A percentile compares a stretch with the other conserved stretches of the same genome.
Evolutionary conservation across 2,329 filamentous ascomycete species (phyloP).

Genomic region (Coleophoma crateriformis): DNA sequence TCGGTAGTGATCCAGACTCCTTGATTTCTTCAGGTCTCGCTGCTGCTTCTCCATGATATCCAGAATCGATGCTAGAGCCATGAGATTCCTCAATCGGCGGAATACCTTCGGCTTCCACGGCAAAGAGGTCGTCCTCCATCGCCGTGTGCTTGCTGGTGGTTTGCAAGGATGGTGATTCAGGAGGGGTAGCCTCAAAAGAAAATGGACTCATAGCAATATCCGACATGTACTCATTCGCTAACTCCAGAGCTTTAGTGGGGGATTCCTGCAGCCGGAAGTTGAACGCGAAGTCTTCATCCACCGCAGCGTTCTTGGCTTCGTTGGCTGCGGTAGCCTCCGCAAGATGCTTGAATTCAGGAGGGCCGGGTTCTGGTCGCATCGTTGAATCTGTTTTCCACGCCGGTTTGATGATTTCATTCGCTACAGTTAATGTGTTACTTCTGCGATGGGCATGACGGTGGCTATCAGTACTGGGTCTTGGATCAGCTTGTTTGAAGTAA

Average conservation of each 20-base stretch:
- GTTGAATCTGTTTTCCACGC: constrained; percentile 19
- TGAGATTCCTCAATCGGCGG: constrained; percentile 3
- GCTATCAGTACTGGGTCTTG: constrained; percentile 2
- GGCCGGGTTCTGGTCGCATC: constrained; percentile 8
- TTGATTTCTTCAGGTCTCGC: constrained; percentile 1
- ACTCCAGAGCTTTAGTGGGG: constrained; percentile 14
- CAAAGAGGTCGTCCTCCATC: constrained; percentile 42
- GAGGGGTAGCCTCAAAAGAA: constrained; percentile 26
- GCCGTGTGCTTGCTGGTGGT: constrained; percentile 43
- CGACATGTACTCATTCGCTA: constrained; percentile 18
- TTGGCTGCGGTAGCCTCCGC: constrained; percentile 7
- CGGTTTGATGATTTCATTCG: constrained; percentile 9
- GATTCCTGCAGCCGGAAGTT: constrained; percentile 10
- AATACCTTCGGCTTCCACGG: constrained; percentile 16
- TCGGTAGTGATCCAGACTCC: constrained; percentile 16
- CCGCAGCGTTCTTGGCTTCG: background rate
- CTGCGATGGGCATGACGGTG: constrained; percentile 12
- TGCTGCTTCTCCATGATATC: constrained; percentile 8
- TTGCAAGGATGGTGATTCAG: constrained; percentile 30
- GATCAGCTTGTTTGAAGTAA: constrained; percentile 7
- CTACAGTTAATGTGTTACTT: constrained; percentile 17
- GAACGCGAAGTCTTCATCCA: constrained; percentile 13
- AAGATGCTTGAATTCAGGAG: constrained; percentile 5
- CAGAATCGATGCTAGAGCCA: constrained; percentile 19
- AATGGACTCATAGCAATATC: constrained; percentile 27